A percentile compares a stretch with the other conserved stretches of the same genome.
These are phyloP conservation scores for Ziziphus jujuba DNA, from an alignment of 306 rosid species.

Conservation along the genomic window DNA sequence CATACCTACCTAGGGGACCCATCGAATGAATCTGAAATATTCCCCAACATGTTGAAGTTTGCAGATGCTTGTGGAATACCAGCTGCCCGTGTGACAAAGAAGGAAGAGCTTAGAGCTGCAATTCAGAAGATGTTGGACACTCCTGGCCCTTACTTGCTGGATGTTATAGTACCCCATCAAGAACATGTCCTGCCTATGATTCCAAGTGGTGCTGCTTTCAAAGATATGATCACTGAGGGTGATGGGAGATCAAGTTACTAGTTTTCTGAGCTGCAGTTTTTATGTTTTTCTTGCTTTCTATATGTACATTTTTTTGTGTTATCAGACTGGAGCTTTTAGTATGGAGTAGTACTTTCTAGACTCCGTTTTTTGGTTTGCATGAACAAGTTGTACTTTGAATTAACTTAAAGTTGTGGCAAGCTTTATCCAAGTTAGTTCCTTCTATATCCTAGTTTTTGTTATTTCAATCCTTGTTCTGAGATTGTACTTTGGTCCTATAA, in stretches of 20 bases:
- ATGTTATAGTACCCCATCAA: slow-evolving; percentile 90
- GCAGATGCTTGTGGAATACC: slow-evolving; percentile 86
- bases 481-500: too few relatives aligned
- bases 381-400: too few relatives aligned
- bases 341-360: neutral
- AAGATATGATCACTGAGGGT: slow-evolving; percentile 85
- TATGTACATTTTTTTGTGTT: slow-evolving; percentile 28
- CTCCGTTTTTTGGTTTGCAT: neutral
- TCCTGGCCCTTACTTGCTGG: slow-evolving; percentile 86
- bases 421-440: too few relatives aligned
- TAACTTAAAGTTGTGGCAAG: too few relatives aligned
- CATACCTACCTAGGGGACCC: slow-evolving; percentile 86
- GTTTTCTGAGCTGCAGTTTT: neutral
- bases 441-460: too few relatives aligned
- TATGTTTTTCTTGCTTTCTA: neutral
- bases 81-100: slow-evolving; percentile 64
- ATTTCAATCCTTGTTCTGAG: too few relatives aligned
- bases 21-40: slow-evolving; percentile 57
- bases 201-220: slow-evolving; percentile 83
- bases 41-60: slow-evolving; percentile 76
- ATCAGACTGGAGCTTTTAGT: neutral
- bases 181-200: slow-evolving; percentile 97
- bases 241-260: slow-evolving; percentile 71
- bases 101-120: slow-evolving; percentile 60
- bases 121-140: slow-evolving; percentile 81